Base-by-base conservation (phyloP, 2,329 filamentous ascomycete genomes). In the Cercospora nicotianae region DNA sequence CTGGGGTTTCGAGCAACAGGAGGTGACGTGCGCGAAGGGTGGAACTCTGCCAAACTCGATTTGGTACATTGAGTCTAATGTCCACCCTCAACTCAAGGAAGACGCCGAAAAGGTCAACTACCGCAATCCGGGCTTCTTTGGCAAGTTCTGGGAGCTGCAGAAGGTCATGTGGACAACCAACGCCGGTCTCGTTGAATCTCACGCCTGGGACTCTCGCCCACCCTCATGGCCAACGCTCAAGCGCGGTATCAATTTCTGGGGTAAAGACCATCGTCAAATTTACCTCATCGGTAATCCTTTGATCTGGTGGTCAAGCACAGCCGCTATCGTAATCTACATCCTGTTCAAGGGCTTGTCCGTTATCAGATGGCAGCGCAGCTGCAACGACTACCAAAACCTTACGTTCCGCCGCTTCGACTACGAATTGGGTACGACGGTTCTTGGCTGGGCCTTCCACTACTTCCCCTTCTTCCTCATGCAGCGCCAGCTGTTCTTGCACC, bases 161-260 rank as follows among this genome's bases (percentile, higher is more conserved):
- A 90, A 91, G 80, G 95, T 99, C 71, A 99, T 99, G 95, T 99
- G 95, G 95, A 93, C 87, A 75, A 99, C 95, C 39, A 99, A 99
- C 78, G 95, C 95, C 33, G 95, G 95, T 53, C 88, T 99, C 60
- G 92, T 95, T 28, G 95, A 99, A 77, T 97, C 94, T 18, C 95
- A 99, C 78, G 93, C 94, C 63, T 99, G 96, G 95, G 95, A 99
- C 79, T 98, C 95, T 58, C 91, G 95, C 57, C 95, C 95, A 33
- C 88, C 89, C 36, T 94, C 93, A 6, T 99, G 95, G 95, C 95
- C 95, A 23, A 87, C 96, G 66, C 88, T 99, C 63, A 88, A 88
- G 73, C 92, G 95, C 70, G 95, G 95, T 76, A 99, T 99, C 86
- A 99, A 99, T 84, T 99, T 99, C 86, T 99, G 95, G 95, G 93